Base-by-base conservation (phyloP, 768 basidiomycete genomes). In the Dioszegia crocea region DNA sequence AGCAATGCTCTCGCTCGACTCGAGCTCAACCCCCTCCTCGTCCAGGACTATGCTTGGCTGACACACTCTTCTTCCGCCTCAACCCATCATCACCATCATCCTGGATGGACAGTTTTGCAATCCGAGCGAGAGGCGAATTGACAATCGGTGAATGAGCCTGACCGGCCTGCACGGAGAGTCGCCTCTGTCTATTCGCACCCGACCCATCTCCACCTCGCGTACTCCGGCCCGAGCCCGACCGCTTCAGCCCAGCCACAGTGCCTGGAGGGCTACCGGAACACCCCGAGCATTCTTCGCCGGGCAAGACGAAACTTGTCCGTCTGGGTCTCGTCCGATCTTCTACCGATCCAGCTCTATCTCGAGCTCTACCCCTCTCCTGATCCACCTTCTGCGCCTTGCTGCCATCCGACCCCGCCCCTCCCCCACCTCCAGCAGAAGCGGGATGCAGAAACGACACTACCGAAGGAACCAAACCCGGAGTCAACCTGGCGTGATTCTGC, bases 401-500 rank as follows among this genome's bases (percentile, higher is more conserved):
- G n/a, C n/a, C n/a, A n/a, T n/a, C n/a, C n/a, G n/a, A n/a, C 21
- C 40, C 40, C 8, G 16, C 21, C 40, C 40, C 40, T 43, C 9
- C 9, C 4, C 45, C 26, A 12, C 19, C 12, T 8, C 8, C 41
- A 46, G 21, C 23, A 6, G 9, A 12, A 46, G 31, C 31, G 9
- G 24, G 19, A 2, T 26, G 17, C 2, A 24, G 31, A 21, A 24
- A 23, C 33, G 46, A 2, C 21, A 29, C 2, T 51, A 38, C 2
- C 8, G 31, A 3, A 19, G 38, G 39, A 19, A n/a, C 5, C 38
- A 41, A 16, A 24, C 57, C 40, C 24, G 57, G 46, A 12, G 48
- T 64, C 57, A 69, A 60, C 45, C 64, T 56, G 0, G 52, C 50
- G 47, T 66, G 67, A 56, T 69, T 66, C 21, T 30, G 58, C 49